These are phyloP conservation scores for Lathyrus oleraceus DNA, from an alignment of 306 rosid species.

Conservation along the genomic window DNA sequence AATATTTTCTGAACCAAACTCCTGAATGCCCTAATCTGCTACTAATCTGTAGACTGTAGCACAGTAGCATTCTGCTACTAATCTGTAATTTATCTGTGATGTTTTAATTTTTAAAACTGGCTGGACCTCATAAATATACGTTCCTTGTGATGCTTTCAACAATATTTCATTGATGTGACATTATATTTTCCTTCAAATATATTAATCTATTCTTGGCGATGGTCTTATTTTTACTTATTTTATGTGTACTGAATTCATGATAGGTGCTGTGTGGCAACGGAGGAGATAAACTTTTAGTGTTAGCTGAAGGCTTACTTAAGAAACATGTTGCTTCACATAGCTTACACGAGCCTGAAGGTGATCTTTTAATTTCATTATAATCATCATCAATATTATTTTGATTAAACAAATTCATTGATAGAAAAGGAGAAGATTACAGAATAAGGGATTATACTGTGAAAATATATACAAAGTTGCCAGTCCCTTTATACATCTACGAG, in stretches of 20 bases:
- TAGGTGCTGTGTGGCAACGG: constrained; percentile 84
- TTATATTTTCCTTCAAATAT: constrained; percentile 1
- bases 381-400: constrained; percentile 2
- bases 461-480: constrained; percentile 10
- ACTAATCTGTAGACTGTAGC: not conserved
- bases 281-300: constrained; percentile 76
- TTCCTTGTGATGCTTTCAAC: constrained; percentile 21
- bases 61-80: not conserved
- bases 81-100: constrained; percentile 5
- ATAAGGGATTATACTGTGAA: not conserved
- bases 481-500: not conserved
- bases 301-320: constrained; percentile 96
- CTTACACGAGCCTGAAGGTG: constrained; percentile 96
- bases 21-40: not conserved
- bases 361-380: constrained; percentile 14
- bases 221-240: constrained; percentile 28
- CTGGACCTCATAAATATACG: not conserved
- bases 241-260: constrained; percentile 38
- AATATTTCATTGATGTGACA: constrained; percentile 2
- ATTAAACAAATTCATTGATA: not conserved
- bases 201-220: constrained; percentile 4
- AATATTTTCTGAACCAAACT: constrained; percentile 12
- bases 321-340: constrained; percentile 92
- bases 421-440: not conserved
- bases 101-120: constrained; percentile 21